A percentile compares a stretch with the other conserved stretches of the same genome.
Conservation (phyloP, 1,139 yeast genomes). For the Pichia sp. region DNA sequence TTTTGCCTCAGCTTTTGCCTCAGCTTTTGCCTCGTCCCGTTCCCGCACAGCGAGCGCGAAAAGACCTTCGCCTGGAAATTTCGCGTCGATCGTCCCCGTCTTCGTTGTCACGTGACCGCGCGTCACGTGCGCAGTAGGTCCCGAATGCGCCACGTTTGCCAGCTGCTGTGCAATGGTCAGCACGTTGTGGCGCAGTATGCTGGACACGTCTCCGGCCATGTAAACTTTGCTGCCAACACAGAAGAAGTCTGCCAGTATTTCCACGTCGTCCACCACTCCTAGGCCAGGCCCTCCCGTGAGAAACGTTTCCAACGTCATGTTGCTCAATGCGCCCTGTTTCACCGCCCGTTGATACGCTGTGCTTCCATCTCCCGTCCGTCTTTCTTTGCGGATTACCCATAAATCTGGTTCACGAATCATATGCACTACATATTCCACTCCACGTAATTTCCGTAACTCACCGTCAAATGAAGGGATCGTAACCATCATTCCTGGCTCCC, state of each 20-base stretch:
- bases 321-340: not conserved
- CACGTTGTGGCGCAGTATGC: not conserved
- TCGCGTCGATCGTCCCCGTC: not conserved
- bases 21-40: not conserved
- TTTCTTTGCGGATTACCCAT: slow-evolving; percentile 85
- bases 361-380: slow-evolving; percentile 33
- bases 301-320: not conserved
- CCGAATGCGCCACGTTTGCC: not conserved
- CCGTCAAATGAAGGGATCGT: slow-evolving; percentile 11
- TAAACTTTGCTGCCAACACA: slow-evolving; percentile 89
- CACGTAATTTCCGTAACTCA: slow-evolving; percentile 72
- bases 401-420: slow-evolving; percentile 80
- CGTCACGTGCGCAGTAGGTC: slow-evolving; percentile 2
- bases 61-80: too few relatives aligned
- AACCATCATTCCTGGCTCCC: not conserved
- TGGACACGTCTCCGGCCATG: slow-evolving; percentile 58
- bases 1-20: not conserved
- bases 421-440: slow-evolving; percentile 76
- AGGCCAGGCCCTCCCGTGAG: slow-evolving; percentile 4
- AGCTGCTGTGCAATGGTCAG: slow-evolving; percentile 1
- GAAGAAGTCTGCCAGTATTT: slow-evolving; percentile 60
- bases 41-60: not conserved
- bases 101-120: not conserved
- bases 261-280: slow-evolving; percentile 34
- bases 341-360: not conserved